These are phyloP conservation scores for Stachybotrys chlorohalonatus DNA, from an alignment of 2,329 filamentous ascomycete species.

Conservation along the genomic window DNA sequence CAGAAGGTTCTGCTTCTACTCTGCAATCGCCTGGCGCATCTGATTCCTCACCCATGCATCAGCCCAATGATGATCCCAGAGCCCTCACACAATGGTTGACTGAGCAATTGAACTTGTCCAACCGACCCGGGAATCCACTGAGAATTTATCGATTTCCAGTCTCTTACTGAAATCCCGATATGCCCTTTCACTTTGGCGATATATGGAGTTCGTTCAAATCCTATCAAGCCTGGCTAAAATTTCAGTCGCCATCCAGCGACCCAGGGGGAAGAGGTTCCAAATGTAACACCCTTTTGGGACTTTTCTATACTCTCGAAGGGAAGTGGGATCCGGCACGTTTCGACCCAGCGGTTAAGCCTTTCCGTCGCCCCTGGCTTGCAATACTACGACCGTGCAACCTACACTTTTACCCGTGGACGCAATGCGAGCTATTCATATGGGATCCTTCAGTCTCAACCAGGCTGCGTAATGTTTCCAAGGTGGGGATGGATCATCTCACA, in stretches of 20 bases:
- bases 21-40: not conserved
- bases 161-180: constrained; percentile 24
- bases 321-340: constrained; percentile 20
- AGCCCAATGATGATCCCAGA: not conserved
- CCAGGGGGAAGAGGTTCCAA: not conserved
- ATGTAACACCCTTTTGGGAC: constrained; percentile 14
- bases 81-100: no score
- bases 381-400: constrained; percentile 35
- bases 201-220: constrained; percentile 13
- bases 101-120: no score
- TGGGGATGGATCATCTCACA: not conserved
- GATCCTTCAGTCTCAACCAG: constrained; percentile 27
- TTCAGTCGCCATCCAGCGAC: constrained; percentile 9
- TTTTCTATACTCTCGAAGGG: constrained; percentile 41
- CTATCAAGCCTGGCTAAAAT: constrained; percentile 2
- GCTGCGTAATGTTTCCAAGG: not conserved
- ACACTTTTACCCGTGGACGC: constrained; percentile 18
- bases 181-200: constrained; percentile 13
- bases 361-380: constrained; percentile 41
- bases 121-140: not conserved
- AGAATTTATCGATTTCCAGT: constrained; percentile 30
- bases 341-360: constrained; percentile 5
- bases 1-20: no score
- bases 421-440: constrained; percentile 46
- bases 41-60: not conserved